A percentile compares a stretch with the other conserved stretches of the same genome.
These are phyloP conservation scores for Nigrospora sphaerica DNA, from an alignment of 2,329 filamentous ascomycete species.

Conservation along the genomic window DNA sequence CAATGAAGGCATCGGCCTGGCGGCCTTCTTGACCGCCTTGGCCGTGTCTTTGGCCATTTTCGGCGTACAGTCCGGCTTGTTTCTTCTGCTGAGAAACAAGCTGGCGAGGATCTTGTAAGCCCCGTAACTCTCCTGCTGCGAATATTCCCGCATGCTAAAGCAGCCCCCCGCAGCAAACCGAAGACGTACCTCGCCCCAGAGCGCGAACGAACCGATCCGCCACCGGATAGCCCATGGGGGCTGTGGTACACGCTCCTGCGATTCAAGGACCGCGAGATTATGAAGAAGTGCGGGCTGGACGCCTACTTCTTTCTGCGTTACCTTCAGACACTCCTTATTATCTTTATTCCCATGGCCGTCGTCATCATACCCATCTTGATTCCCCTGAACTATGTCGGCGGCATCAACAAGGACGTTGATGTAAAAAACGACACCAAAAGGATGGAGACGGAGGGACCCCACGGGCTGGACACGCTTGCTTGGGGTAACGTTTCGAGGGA, in stretches of 20 bases:
- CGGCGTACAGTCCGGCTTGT: conserved; percentile 58
- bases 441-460: conserved; percentile 12
- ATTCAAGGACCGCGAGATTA: conserved; percentile 71
- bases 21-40: conserved; percentile 59
- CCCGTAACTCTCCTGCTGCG: too few relatives aligned
- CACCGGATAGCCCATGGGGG: conserved; percentile 49
- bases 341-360: conserved; percentile 76
- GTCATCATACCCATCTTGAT: conserved; percentile 80
- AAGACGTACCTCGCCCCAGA: conserved; percentile 83
- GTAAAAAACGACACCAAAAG: conserved; percentile 25
- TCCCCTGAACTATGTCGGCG: conserved; percentile 73
- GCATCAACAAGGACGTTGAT: conserved; percentile 50
- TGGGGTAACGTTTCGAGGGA: conserved; percentile 75
- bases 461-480: conserved; percentile 71
- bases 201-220: conserved; percentile 71
- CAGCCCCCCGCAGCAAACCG: conserved; percentile 51
- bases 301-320: conserved; percentile 86
- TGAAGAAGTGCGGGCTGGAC: conserved; percentile 91
- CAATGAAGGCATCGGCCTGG: conserved; percentile 35
- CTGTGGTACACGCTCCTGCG: conserved; percentile 55
- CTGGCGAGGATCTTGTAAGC: conserved; percentile 75
- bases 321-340: conserved; percentile 75
- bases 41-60: conserved; percentile 57
- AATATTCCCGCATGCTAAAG: too few relatives aligned
- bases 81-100: conserved; percentile 70